These are phyloP conservation scores for Rhodotorula sp. DNA, from an alignment of 1,284 basidiomycete genomes.

Conservation along the genomic window DNA sequence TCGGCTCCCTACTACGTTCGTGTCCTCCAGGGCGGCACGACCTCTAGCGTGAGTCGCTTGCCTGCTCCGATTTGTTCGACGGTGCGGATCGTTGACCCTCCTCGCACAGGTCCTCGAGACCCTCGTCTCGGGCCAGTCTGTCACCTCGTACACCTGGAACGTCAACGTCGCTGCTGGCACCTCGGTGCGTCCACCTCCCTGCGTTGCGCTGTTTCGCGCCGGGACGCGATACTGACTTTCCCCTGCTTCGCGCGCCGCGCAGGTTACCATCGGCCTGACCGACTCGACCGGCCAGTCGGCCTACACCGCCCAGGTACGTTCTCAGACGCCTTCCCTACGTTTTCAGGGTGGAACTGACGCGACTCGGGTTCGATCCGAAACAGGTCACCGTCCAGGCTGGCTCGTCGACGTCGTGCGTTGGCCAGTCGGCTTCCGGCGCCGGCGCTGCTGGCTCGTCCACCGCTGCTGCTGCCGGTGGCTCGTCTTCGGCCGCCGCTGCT, in stretches of 20 bases:
- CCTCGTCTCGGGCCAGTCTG: conserved; percentile 6
- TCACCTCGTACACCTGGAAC: conserved; percentile 37
- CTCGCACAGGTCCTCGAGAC: conserved; percentile 22
- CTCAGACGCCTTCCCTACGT: neutral
- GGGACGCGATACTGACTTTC: too few species aligned
- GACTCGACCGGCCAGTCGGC: conserved; percentile 42
- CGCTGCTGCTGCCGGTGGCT: neutral
- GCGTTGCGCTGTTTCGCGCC: too few species aligned
- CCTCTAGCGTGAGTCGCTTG: conserved; percentile 3
- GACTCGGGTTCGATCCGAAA: neutral
- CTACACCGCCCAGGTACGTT: conserved; percentile 20
- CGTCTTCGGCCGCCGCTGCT: neutral
- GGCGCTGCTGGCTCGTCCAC: conserved; percentile 4
- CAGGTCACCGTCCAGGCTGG: conserved; percentile 29
- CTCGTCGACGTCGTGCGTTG: conserved; percentile 16
- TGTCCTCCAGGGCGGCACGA: conserved; percentile 17
- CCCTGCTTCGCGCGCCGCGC: neutral
- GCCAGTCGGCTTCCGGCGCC: conserved; percentile 1
- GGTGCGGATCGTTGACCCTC: neutral
- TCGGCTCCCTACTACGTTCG: conserved; percentile 22
- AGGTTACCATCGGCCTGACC: conserved; percentile 46
- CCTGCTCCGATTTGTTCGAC: too few species aligned
- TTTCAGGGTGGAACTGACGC: neutral
- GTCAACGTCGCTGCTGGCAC: conserved; percentile 47
- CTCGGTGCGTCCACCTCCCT: conserved; percentile 20